Conservation (phyloP, 306 rosid genomes). For the Corylus avellana region DNA sequence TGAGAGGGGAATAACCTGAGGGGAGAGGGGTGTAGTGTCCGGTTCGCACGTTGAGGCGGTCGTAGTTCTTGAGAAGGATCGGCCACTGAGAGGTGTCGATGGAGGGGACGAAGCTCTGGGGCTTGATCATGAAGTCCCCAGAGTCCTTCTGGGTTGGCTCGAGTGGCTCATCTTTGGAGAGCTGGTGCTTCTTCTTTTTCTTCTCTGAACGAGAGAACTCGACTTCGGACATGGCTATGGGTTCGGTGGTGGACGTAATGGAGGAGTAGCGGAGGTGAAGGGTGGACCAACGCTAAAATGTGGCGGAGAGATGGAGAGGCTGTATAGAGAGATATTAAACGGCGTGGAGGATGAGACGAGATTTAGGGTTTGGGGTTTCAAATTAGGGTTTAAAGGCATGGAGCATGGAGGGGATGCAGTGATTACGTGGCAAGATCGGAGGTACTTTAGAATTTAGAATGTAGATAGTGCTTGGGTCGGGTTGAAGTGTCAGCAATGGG, state of each 20-base stretch:
- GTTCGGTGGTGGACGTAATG: background rate
- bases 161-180: conserved; percentile 17
- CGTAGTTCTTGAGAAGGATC: conserved; percentile 81
- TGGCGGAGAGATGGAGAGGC: too few relatives aligned
- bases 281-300: too few relatives aligned
- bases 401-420: too few relatives aligned
- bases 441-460: too few relatives aligned
- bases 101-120: conserved; percentile 62
- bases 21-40: conserved; percentile 90
- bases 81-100: conserved; percentile 84
- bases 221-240: conserved; percentile 34
- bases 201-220: conserved; percentile 49
- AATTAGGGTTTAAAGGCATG: too few relatives aligned
- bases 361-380: too few relatives aligned
- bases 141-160: conserved; percentile 31
- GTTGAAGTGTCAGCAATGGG: too few relatives aligned
- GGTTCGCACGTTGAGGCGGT: conserved; percentile 81
- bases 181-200: conserved; percentile 49
- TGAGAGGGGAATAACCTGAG: conserved; percentile 68
- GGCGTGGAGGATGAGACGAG: too few relatives aligned
- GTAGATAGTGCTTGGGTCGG: too few relatives aligned
- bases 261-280: background rate
- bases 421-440: too few relatives aligned
- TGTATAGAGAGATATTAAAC: too few relatives aligned
- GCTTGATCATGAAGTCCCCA: conserved; percentile 63